Base-by-base conservation (phyloP, 345 rosid genomes). In the Trapa bicornis region DNA sequence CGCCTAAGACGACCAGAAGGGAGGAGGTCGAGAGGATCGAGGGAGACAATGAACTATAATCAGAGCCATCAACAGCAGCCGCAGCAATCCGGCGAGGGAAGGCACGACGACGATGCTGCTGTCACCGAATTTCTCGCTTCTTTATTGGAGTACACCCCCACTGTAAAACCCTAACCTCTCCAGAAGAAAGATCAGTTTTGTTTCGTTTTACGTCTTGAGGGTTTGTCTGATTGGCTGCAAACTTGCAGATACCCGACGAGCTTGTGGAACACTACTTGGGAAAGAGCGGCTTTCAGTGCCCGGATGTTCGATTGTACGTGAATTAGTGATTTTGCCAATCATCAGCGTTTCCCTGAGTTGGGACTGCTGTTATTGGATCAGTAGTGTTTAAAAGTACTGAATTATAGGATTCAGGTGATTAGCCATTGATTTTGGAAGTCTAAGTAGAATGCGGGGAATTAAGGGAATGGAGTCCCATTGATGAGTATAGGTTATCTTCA, bases 251-350 rank as follows among this genome's bases (percentile, higher is more conserved):
- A 75, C 99, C 95, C 36, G 99, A 94, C 68, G 97, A 91, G 72
- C 73, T 94, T 78, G 99, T 91, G 68, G 97, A 94, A 84, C 91
- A 89, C 78, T 93, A 87, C 81, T 73, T 93, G 71, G 96, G 88
- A n/a, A 93, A 83, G 81, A 93, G 98, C 74, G 98, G 98, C 43
- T 90, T 93, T 71, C 98, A 93, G 71, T 87, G 89, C 75, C 98
- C 98, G 32, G 95, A 90, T 73, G 92, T 88, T 70, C 85, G 98
- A 87, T 73, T 93, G 97, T 93, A 84, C 87, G 97, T 29, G 36
- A 57, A 38, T 66, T 14, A 6, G 7, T 64, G 66, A 29, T 38
- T 22, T 64, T n/a, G 32, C 38, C 39, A 17, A 17, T 13, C 15
- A 7, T n/a, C 15, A 42, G 11, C 22, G 60, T 54, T 54, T 16